Conservation (phyloP, 176 grass and related monocot genomes). For the Lolium multiflorum region DNA sequence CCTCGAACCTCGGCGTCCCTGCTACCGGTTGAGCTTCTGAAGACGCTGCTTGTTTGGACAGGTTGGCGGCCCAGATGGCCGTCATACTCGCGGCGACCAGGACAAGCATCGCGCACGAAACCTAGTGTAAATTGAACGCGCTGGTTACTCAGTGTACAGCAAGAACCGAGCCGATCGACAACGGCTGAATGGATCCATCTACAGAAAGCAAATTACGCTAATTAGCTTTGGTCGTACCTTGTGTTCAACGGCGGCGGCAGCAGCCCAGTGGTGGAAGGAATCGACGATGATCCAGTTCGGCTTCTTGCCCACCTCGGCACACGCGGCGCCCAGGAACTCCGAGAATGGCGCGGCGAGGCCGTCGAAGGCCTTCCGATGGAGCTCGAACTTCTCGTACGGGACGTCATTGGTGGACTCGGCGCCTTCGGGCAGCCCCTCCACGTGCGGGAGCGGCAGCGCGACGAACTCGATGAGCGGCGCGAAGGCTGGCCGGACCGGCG, state of each 20-base stretch:
- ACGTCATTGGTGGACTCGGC: constrained; percentile 1
- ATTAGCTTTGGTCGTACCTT: background rate
- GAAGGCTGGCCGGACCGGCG: background rate
- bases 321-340: background rate
- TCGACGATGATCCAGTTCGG: background rate
- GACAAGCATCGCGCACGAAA: background rate
- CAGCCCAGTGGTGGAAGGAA: background rate
- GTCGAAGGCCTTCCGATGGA: constrained; percentile 10
- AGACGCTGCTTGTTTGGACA: background rate
- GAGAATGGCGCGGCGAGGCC: background rate
- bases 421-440: background rate
- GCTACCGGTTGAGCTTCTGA: background rate
- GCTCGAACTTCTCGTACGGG: background rate
- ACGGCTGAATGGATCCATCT: too few relatives aligned
- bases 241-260: background rate
- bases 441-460: background rate
- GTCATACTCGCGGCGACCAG: background rate
- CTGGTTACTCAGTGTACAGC: too few relatives aligned
- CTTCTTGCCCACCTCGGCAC: background rate
- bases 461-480: background rate
- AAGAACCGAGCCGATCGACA: too few relatives aligned
- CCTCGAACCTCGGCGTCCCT: constrained; percentile 27
- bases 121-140: background rate
- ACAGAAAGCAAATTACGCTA: too few relatives aligned
- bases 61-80: background rate